Evolutionary conservation across 192 early-diverging fungal genomes (phyloP).

Genomic region (Coemansia sp.): DNA sequence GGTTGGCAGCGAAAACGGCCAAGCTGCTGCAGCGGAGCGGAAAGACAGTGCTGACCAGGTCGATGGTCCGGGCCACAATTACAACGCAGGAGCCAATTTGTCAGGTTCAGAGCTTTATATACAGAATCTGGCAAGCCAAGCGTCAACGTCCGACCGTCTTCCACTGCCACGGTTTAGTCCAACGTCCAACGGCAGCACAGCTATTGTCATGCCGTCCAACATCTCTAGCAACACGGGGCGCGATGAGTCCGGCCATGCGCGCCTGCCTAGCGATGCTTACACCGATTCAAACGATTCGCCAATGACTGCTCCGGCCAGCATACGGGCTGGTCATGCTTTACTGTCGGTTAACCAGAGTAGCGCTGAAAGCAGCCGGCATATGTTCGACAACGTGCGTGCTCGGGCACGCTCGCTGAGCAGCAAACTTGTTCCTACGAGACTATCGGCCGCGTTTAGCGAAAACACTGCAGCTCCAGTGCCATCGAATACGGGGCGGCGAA

Average conservation of each 20-base stretch:
- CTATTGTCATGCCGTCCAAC: neutral
- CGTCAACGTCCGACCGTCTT: neutral
- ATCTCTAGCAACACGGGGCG: neutral
- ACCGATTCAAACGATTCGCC: slow-evolving; percentile 2
- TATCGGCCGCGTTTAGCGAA: slow-evolving; percentile 38
- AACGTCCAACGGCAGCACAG: slow-evolving; percentile 16
- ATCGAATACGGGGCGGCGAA: slow-evolving; percentile 6
- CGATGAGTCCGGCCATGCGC: neutral
- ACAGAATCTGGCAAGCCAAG: neutral
- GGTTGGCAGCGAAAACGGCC: neutral
- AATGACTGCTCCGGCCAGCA: slow-evolving; percentile 29
- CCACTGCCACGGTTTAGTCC: slow-evolving; percentile 4
- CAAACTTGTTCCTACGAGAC: slow-evolving; percentile 22
- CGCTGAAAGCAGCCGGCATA: slow-evolving; percentile 4
- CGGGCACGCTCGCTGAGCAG: slow-evolving; percentile 45
- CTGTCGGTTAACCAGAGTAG: slow-evolving; percentile 1
- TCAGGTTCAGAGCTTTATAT: neutral
- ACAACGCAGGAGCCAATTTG: neutral
- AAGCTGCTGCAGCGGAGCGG: neutral
- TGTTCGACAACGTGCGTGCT: slow-evolving; percentile 34
- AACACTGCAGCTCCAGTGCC: neutral
- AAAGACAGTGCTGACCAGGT: neutral
- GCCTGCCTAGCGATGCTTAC: neutral
- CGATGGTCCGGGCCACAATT: neutral
- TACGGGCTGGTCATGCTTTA: slow-evolving; percentile 17